Percentiles rank a stretch among this genome's conserved stretches.
Evolutionary conservation across 768 basidiomycete species (phyloP).

Genomic region (Trametes sanguinea): DNA sequence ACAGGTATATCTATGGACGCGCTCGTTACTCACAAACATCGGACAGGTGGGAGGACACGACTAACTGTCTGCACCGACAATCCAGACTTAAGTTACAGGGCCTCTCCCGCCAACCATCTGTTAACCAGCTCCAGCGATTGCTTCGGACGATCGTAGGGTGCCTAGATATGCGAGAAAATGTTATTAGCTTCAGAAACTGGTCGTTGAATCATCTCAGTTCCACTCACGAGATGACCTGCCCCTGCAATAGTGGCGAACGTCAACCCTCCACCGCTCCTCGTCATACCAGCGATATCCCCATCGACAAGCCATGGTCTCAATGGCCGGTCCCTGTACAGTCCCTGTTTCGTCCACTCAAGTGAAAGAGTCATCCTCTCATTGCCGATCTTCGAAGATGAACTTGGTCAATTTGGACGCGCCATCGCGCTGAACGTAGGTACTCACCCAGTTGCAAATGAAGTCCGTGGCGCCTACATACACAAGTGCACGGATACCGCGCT

Average conservation of each 20-base stretch:
- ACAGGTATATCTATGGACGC: too few species aligned
- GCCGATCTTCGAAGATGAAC: slow-evolving; percentile 36
- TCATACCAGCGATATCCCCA: slow-evolving; percentile 51
- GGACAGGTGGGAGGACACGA: too few species aligned
- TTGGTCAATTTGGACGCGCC: neutral
- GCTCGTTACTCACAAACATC: too few species aligned
- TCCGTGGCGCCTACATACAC: slow-evolving; percentile 57
- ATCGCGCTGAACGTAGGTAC: neutral
- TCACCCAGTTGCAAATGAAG: slow-evolving; percentile 55
- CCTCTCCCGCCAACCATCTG: slow-evolving; percentile 44
- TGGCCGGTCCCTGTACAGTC: slow-evolving; percentile 43
- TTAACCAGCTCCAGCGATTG: slow-evolving; percentile 53
- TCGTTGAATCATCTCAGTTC: neutral
- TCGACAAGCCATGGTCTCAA: slow-evolving; percentile 57
- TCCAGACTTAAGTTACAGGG: slow-evolving; percentile 10
- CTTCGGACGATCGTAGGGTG: slow-evolving; percentile 63
- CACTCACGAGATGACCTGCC: slow-evolving; percentile 70
- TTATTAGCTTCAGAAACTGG: neutral
- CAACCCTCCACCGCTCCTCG: slow-evolving; percentile 54
- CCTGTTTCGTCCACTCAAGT: slow-evolving; percentile 59
- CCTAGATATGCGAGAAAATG: slow-evolving; percentile 34
- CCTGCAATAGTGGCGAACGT: slow-evolving; percentile 65
- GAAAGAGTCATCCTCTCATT: slow-evolving; percentile 60
- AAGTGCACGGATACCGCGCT: slow-evolving; percentile 50
- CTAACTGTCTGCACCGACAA: too few species aligned